phyloP scores from a whole-genome alignment of 495 filamentous ascomycete species.

The Aspergillus biplanus region DNA sequence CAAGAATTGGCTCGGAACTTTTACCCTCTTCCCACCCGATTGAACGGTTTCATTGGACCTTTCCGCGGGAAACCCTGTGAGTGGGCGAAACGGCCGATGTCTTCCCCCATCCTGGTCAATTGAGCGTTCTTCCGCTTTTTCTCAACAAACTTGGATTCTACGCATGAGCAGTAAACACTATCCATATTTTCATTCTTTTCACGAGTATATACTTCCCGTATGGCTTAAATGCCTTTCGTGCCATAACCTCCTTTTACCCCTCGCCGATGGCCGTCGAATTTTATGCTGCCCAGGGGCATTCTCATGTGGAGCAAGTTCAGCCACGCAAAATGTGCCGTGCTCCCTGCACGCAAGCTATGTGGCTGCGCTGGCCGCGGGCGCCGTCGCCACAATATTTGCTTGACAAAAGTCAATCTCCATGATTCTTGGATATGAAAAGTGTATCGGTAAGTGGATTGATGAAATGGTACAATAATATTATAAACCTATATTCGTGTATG shows the following conservation, averaged over 20 bases:
- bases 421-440: neutral
- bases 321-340: neutral
- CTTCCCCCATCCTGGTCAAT: neutral
- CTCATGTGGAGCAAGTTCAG: neutral
- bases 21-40: neutral
- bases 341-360: neutral
- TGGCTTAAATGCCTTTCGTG: too few relatives aligned
- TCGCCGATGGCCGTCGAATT: too few relatives aligned
- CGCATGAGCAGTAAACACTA: too few relatives aligned
- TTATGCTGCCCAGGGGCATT: too few relatives aligned
- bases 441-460: neutral
- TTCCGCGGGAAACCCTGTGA: slow-evolving; percentile 26
- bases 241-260: too few relatives aligned
- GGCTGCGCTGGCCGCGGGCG: neutral
- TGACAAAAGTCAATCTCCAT: neutral
- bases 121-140: neutral
- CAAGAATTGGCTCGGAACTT: neutral
- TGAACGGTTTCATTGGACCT: slow-evolving; percentile 15
- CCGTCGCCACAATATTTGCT: neutral
- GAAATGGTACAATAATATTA: neutral
- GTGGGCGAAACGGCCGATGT: neutral
- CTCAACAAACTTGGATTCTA: neutral
- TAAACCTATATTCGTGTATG: too few relatives aligned
- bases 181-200: too few relatives aligned
- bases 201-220: too few relatives aligned